Base-by-base conservation (phyloP, 2,329 filamentous ascomycete genomes). In the Aspergillus sp. region DNA sequence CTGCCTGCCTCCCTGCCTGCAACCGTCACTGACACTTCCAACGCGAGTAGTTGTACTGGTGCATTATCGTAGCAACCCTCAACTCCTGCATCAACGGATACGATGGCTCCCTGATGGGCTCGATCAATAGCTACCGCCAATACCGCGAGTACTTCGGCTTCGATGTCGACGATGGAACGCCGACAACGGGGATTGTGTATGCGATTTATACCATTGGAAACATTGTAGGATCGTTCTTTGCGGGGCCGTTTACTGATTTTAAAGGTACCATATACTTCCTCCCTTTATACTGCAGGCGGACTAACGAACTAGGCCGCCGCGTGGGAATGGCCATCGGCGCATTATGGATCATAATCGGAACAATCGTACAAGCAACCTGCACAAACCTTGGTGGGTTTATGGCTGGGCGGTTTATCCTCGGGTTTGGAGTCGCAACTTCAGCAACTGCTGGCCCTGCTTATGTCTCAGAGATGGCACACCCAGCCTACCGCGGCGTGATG, bases 121-220 rank as follows among this genome's bases (percentile, higher is more conserved):
- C 73, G 4, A 80, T 82, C 65, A 81, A 81, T 64, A 74, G 73
- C 24, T 79, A 79, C 58, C 61, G 65, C 2, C 77, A 80, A 58
- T 82, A 81, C 60, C 73, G 75, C 40, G 54, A 63, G 7, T 79
- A 78, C 61, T 79, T 79, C 55, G 70, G 72, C 23, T 79, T 79
- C 63, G 62, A 70, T 52, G 51, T 67, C 6, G 68, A 70, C 17
- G 69, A 70, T 44, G 75, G 75, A 46, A 79, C 75, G 1, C 75
- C 77, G 0, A 64, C 65, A 1, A 80, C 79, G 6, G 79, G 79
- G 19, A 79, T 81, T 45, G 77, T 80, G 8, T 81, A 68, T 49
- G 78, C 79, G 35, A 81, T 81, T 51, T 81, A 80, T 63, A 79
- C 74, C 2, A 77, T 80, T 44, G 79, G 74, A n/a, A 79, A 78